These are phyloP conservation scores for Lactarius tabidus DNA, from an alignment of 768 basidiomycete genomes.

Conservation along the genomic window DNA sequence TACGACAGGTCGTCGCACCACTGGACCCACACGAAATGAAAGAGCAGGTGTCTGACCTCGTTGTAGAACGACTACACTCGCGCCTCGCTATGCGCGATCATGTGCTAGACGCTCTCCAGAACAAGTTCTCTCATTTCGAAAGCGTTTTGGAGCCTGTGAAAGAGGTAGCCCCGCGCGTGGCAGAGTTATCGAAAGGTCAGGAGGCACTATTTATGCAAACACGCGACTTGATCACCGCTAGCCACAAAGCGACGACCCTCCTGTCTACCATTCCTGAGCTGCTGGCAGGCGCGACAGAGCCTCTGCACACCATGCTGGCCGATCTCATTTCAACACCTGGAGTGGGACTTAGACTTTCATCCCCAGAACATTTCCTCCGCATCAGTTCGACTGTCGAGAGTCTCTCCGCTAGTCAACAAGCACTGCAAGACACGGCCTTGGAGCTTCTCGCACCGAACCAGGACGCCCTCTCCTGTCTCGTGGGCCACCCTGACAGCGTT, in stretches of 20 bases:
- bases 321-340: constrained; percentile 26
- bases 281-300: constrained; percentile 42
- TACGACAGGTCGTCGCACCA: constrained; percentile 66
- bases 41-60: constrained; percentile 84
- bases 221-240: constrained; percentile 39
- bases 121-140: constrained; percentile 53
- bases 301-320: constrained; percentile 36
- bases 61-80: constrained; percentile 80
- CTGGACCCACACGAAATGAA: constrained; percentile 85
- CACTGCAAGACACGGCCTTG: constrained; percentile 43
- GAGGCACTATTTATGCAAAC: constrained; percentile 37
- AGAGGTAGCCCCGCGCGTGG: constrained; percentile 41
- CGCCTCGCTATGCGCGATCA: constrained; percentile 76
- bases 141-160: constrained; percentile 41
- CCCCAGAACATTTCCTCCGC: constrained; percentile 33
- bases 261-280: constrained; percentile 49
- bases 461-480: constrained; percentile 50
- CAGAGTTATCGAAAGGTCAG: constrained; percentile 41
- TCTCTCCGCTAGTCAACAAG: constrained; percentile 49
- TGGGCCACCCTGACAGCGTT: constrained; percentile 56
- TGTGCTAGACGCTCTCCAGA: constrained; percentile 52
- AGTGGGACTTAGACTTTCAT: constrained; percentile 23
- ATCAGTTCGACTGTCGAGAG: constrained; percentile 50
- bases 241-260: no score
- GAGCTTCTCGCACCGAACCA: constrained; percentile 50